Conservation (phyloP, 2,329 filamentous ascomycete species). For the Fulvia fulva region DNA sequence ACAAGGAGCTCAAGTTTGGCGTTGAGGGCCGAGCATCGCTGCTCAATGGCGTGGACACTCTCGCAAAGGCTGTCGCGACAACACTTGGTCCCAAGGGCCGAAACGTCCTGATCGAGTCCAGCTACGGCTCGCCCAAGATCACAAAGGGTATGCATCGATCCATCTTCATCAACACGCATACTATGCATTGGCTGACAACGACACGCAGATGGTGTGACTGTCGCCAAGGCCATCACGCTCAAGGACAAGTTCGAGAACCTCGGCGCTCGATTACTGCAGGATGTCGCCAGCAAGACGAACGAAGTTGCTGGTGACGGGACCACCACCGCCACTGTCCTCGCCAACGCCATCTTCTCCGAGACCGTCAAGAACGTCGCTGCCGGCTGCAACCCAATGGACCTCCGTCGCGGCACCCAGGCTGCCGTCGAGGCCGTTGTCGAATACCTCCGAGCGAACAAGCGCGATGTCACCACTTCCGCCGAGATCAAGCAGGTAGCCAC, state of each 20-base stretch:
- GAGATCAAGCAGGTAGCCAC: conserved; percentile 98
- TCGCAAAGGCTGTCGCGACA: conserved; percentile 91
- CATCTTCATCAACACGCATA: not conserved
- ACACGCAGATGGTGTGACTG: conserved; percentile 48
- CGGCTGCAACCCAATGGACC: conserved; percentile 99
- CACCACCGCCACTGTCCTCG: conserved; percentile 94
- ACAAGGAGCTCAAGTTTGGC: conserved; percentile 99
- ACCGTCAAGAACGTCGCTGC: conserved; percentile 99
- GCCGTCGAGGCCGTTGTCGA: conserved; percentile 93
- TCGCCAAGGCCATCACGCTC: conserved; percentile 74
- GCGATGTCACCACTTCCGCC: conserved; percentile 93
- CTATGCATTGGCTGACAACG: conserved; percentile 12
- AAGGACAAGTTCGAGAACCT: conserved; percentile 99
- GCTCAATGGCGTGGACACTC: conserved; percentile 90
- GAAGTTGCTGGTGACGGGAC: conserved; percentile 98
- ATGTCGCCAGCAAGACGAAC: conserved; percentile 99
- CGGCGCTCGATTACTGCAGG: conserved; percentile 90
- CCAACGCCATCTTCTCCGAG: conserved; percentile 97
- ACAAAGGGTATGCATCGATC: conserved; percentile 73
- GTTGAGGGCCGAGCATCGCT: conserved; percentile 88
- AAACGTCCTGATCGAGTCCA: conserved; percentile 97
- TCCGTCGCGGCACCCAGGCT: conserved; percentile 93
- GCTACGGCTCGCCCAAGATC: conserved; percentile 98
- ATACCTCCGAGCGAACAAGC: conserved; percentile 92
- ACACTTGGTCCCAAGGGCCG: conserved; percentile 97